Evolutionary conservation across 2,329 filamentous ascomycete species (phyloP).

Genomic region (Colletotrichum filicis): DNA sequence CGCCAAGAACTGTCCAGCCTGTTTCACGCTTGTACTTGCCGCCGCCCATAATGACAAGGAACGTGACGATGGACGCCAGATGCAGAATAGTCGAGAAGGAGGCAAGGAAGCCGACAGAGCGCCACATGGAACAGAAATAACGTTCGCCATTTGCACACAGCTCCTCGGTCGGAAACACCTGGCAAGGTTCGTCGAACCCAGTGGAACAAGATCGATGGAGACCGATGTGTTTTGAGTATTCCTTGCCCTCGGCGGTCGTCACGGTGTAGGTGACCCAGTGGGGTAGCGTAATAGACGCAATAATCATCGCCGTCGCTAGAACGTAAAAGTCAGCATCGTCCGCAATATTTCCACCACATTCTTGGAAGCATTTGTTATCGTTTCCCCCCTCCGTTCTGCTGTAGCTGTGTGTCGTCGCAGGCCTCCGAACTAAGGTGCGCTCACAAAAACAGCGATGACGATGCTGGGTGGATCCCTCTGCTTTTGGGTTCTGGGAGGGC

Average conservation of each 20-base stretch:
- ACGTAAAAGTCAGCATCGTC: slow-evolving; percentile 43
- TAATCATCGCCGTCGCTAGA: slow-evolving; percentile 76
- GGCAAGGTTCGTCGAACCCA: slow-evolving; percentile 69
- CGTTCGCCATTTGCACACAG: slow-evolving; percentile 74
- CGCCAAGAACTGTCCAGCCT: slow-evolving; percentile 82
- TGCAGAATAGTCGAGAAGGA: slow-evolving; percentile 86
- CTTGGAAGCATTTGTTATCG: neutral
- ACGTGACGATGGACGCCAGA: slow-evolving; percentile 82
- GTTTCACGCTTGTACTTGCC: slow-evolving; percentile 82
- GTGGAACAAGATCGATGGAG: slow-evolving; percentile 85
- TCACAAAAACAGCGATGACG: slow-evolving; percentile 18
- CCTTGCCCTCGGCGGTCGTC: slow-evolving; percentile 57
- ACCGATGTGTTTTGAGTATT: slow-evolving; percentile 72
- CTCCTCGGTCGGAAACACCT: slow-evolving; percentile 72
- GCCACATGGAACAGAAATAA: slow-evolving; percentile 93
- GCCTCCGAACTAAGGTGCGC: neutral
- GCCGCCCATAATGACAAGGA: slow-evolving; percentile 79
- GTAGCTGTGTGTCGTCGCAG: neutral
- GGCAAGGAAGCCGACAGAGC: slow-evolving; percentile 87
- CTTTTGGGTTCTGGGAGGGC: neutral
- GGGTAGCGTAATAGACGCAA: slow-evolving; percentile 75
- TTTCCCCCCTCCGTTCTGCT: neutral
- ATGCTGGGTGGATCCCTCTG: slow-evolving; percentile 31
- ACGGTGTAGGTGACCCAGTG: slow-evolving; percentile 77
- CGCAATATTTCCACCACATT: too few relatives aligned